Conservation (phyloP, 495 filamentous ascomycete genomes). For the Haplographium delicatum region DNA sequence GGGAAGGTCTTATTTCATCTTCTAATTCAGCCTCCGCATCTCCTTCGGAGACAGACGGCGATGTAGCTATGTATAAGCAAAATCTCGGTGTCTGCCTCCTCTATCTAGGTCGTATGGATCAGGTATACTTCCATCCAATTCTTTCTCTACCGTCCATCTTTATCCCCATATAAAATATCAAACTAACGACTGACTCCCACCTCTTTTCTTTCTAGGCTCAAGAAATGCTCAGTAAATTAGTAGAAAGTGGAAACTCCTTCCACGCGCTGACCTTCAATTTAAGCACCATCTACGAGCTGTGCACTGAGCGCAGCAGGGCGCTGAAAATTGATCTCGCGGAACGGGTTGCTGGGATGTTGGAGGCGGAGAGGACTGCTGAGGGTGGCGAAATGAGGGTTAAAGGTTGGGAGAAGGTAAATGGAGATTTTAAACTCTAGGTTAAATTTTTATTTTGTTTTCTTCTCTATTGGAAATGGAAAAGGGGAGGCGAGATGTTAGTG, state of each 20-base stretch:
- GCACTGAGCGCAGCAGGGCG: conserved; percentile 64
- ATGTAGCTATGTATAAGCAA: conserved; percentile 58
- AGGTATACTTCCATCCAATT: conserved; percentile 44
- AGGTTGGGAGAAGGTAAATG: conserved; percentile 19
- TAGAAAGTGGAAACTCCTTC: conserved; percentile 58
- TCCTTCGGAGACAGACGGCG: conserved; percentile 3
- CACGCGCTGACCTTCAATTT: conserved; percentile 82
- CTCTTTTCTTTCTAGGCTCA: no score
- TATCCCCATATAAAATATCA: background rate
- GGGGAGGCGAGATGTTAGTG: background rate
- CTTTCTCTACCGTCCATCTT: background rate
- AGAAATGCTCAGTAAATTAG: conserved; percentile 54
- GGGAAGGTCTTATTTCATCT: conserved; percentile 49
- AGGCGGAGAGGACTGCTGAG: conserved; percentile 9
- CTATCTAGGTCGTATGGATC: conserved; percentile 69
- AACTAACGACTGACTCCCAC: no score
- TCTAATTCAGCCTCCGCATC: no score
- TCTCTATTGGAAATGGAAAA: background rate
- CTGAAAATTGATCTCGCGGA: conserved; percentile 68
- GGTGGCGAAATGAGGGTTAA: background rate
- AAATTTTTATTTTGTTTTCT: background rate
- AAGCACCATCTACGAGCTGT: conserved; percentile 86
- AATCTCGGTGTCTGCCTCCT: conserved; percentile 80
- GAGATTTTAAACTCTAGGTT: conserved; percentile 29
- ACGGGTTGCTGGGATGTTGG: conserved; percentile 51